A percentile compares a stretch with the other conserved stretches of the same genome.
Conservation (phyloP, 164 flowering plant species). For the Cinnamomum micranthum region DNA sequence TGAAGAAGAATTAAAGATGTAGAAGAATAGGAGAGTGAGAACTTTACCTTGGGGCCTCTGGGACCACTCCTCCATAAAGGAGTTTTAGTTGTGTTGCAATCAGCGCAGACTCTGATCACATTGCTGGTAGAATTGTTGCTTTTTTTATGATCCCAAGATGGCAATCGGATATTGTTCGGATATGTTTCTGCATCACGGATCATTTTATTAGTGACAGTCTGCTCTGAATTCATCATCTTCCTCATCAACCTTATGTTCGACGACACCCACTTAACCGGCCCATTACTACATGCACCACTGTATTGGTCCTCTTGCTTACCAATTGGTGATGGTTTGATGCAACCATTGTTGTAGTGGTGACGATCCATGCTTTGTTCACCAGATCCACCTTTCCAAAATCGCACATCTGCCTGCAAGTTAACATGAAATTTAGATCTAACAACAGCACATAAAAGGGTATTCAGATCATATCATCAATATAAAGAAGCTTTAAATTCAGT, state of each 20-base stretch:
- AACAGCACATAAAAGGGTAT: background rate
- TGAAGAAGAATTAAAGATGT: background rate
- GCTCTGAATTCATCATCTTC: conserved; percentile 25
- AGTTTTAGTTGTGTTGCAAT: conserved; percentile 26
- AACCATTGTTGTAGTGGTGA: background rate
- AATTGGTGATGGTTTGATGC: conserved; percentile 15
- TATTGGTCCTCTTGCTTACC: conserved; percentile 21
- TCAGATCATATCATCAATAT: background rate
- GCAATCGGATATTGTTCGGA: background rate
- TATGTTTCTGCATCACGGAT: background rate
- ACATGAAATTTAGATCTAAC: background rate
- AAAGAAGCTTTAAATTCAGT: background rate
- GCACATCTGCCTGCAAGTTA: background rate
- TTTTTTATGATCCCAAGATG: background rate
- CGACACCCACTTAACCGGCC: conserved; percentile 45
- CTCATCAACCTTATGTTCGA: conserved; percentile 59
- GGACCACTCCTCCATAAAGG: conserved; percentile 31
- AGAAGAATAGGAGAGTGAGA: background rate
- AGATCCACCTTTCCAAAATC: background rate
- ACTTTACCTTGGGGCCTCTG: conserved; percentile 66
- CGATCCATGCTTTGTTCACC: background rate
- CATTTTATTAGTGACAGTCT: background rate
- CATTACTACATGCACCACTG: conserved; percentile 10
- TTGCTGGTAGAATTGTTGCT: conserved; percentile 14
- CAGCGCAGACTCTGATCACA: conserved; percentile 41